phyloP scores from a whole-genome alignment of 2,329 filamentous ascomycete genomes.

The Lachnellula subtilissima region DNA sequence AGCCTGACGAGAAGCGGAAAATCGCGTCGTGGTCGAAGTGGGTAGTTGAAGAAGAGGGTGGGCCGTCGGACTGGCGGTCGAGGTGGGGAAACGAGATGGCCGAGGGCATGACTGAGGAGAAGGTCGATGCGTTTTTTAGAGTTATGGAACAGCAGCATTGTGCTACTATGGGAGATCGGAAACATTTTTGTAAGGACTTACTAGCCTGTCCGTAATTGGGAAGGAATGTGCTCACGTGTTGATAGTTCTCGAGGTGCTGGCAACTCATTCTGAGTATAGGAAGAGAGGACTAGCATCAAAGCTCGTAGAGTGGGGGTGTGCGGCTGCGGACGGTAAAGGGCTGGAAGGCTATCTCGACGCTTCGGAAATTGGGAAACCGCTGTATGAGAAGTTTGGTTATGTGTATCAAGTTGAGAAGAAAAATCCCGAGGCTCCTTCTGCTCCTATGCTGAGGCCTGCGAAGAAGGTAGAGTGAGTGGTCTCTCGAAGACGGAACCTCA shows the following conservation, averaged over 20 bases:
- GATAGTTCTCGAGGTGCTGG: slow-evolving; percentile 6
- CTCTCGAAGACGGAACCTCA: no score
- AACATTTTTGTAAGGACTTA: slow-evolving; percentile 8
- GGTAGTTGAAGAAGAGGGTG: not conserved
- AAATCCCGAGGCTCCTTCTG: not conserved
- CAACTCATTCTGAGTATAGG: slow-evolving; percentile 1
- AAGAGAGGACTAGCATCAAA: slow-evolving; percentile 1
- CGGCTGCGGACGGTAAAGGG: slow-evolving; percentile 5
- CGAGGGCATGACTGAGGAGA: slow-evolving; percentile 4
- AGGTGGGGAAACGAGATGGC: not conserved
- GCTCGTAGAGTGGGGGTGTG: slow-evolving; percentile 3
- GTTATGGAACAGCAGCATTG: slow-evolving; percentile 11
- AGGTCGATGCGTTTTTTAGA: slow-evolving; percentile 2
- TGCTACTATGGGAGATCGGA: slow-evolving; percentile 1
- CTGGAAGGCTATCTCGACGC: slow-evolving; percentile 13
- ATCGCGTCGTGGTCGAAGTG: not conserved
- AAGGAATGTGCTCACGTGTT: not conserved
- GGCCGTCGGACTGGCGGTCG: slow-evolving; percentile 1
- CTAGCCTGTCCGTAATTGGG: not conserved
- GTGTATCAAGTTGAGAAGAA: not conserved
- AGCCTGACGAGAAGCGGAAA: not conserved
- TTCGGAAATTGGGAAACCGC: not conserved
- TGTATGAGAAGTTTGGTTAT: slow-evolving; percentile 12
- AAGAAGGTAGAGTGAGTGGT: not conserved
- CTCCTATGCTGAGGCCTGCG: not conserved